Conservation (phyloP, 495 filamentous ascomycete species). For the Xylaria sp. region DNA sequence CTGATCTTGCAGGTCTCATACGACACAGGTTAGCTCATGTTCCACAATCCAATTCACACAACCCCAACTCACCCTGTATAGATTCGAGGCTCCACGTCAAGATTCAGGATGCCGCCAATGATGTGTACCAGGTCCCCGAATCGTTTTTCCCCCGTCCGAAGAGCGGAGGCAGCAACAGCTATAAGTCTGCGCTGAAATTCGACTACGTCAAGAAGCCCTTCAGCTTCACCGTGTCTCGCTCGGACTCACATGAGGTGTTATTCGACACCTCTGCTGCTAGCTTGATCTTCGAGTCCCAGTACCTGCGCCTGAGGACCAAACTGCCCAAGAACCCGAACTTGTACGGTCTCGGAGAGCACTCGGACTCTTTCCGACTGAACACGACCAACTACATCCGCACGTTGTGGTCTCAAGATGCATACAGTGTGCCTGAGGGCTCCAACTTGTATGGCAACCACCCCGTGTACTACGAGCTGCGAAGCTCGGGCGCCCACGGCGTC, state of each 20-base stretch:
- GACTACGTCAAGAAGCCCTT: slow-evolving; percentile 72
- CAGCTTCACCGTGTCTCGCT: slow-evolving; percentile 73
- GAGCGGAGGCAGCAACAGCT: slow-evolving; percentile 30
- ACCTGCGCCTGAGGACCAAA: slow-evolving; percentile 71
- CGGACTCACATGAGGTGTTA: slow-evolving; percentile 69
- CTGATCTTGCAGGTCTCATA: slow-evolving; percentile 76
- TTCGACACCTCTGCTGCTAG: slow-evolving; percentile 76
- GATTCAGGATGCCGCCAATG: slow-evolving; percentile 77
- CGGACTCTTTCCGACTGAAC: slow-evolving; percentile 73
- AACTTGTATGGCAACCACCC: slow-evolving; percentile 88
- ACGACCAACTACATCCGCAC: slow-evolving; percentile 80
- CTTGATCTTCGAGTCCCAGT: slow-evolving; percentile 81
- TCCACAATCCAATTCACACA: neutral
- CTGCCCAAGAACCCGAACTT: slow-evolving; percentile 71
- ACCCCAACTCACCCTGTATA: slow-evolving; percentile 41
- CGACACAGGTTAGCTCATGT: slow-evolving; percentile 66
- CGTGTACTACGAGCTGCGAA: slow-evolving; percentile 82
- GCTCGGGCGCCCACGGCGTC: slow-evolving; percentile 76
- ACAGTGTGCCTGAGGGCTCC: slow-evolving; percentile 53
- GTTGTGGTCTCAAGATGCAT: slow-evolving; percentile 80
- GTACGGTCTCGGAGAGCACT: slow-evolving; percentile 80
- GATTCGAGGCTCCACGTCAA: slow-evolving; percentile 81
- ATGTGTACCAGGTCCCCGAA: slow-evolving; percentile 80
- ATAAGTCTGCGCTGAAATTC: slow-evolving; percentile 65
- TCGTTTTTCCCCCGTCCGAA: slow-evolving; percentile 71